phyloP scores from a whole-genome alignment of 257 asterid genomes.

The Haberlea rhodopensis region DNA sequence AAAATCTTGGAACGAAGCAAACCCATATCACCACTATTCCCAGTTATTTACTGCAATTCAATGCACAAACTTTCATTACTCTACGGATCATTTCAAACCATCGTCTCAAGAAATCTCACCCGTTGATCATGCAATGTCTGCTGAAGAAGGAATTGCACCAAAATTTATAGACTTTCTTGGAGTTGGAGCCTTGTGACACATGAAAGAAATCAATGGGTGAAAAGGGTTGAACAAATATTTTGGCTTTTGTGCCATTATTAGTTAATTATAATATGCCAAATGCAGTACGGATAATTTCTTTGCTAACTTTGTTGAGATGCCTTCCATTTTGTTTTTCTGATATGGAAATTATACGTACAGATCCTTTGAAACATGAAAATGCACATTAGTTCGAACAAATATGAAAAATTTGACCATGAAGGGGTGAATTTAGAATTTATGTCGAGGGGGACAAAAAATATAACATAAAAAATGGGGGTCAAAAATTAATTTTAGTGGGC shows the following conservation, averaged over 20 bases:
- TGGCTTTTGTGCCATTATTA: neutral
- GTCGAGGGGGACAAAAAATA: too few relatives aligned
- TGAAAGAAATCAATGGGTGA: slow-evolving; percentile 23
- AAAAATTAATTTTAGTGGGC: too few relatives aligned
- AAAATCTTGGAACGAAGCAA: slow-evolving; percentile 40
- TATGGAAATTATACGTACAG: too few relatives aligned
- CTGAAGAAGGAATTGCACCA: slow-evolving; percentile 48
- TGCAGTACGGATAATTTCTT: too few relatives aligned
- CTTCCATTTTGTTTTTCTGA: too few relatives aligned
- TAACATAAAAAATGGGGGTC: too few relatives aligned
- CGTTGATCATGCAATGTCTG: slow-evolving; percentile 25
- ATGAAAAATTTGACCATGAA: too few relatives aligned
- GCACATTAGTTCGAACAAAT: too few relatives aligned
- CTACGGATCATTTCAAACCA: slow-evolving; percentile 34
- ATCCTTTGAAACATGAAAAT: too few relatives aligned
- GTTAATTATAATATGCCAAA: too few relatives aligned
- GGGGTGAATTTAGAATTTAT: too few relatives aligned
- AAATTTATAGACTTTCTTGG: slow-evolving; percentile 92
- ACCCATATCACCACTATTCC: slow-evolving; percentile 22
- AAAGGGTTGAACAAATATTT: slow-evolving; percentile 19
- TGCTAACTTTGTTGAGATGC: too few relatives aligned
- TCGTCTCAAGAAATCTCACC: slow-evolving; percentile 28
- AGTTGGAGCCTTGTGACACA: slow-evolving; percentile 79
- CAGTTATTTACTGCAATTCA: slow-evolving; percentile 24
- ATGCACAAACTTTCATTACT: slow-evolving; percentile 34